Conservation (phyloP, 805 yeast species). For the Ogataea paradorogensis region DNA sequence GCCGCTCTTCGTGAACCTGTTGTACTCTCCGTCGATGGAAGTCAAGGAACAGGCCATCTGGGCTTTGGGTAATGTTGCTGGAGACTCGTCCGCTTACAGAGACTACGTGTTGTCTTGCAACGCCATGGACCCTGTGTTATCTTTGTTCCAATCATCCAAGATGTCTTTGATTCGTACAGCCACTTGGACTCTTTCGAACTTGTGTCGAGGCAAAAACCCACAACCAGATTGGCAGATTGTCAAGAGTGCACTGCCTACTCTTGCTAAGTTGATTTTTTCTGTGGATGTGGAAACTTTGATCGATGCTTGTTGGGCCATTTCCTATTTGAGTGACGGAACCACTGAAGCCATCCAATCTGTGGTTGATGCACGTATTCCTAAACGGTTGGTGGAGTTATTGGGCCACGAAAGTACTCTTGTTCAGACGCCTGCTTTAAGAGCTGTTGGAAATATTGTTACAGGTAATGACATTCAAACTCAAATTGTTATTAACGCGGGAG, state of each 20-base stretch:
- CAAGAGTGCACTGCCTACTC: constrained; percentile 82
- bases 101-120: constrained; percentile 82
- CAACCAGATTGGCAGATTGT: constrained; percentile 94
- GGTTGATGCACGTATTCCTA: constrained; percentile 92
- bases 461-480: constrained; percentile 97
- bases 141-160: constrained; percentile 74
- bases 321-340: constrained; percentile 91
- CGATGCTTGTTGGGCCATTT: constrained; percentile 99
- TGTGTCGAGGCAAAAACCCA: constrained; percentile 95
- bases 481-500: constrained; percentile 89
- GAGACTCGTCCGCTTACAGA: constrained; percentile 88
- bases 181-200: constrained; percentile 94
- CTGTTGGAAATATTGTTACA: constrained; percentile 96
- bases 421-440: constrained; percentile 96
- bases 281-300: constrained; percentile 90
- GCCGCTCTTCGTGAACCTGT: constrained; percentile 80
- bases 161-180: constrained; percentile 94
- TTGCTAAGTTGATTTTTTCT: constrained; percentile 87
- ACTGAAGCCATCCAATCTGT: constrained; percentile 94
- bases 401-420: constrained; percentile 80
- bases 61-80: constrained; percentile 99
- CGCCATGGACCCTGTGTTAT: constrained; percentile 86
- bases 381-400: constrained; percentile 86
- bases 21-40: constrained; percentile 78
- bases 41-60: constrained; percentile 98